A percentile compares a stretch with the other conserved stretches of the same genome.
Conservation (phyloP, 257 asterid genomes). For the Buddleja alternifolia region DNA sequence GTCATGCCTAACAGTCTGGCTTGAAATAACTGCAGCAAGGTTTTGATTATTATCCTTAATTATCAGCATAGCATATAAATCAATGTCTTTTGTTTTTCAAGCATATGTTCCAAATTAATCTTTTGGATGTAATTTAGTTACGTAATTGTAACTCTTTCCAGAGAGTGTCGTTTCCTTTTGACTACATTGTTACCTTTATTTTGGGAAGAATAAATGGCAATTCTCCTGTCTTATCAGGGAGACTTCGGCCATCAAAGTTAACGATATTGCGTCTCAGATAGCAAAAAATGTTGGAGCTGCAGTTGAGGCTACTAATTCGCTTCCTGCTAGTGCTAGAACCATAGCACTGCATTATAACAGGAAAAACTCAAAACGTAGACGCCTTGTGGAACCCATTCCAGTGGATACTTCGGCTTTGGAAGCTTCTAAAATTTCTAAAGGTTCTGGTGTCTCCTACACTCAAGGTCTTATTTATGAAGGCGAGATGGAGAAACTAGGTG, state of each 20-base stretch:
- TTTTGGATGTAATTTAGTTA: slow-evolving; percentile 13
- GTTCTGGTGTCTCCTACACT: slow-evolving; percentile 45
- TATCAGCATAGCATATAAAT: slow-evolving; percentile 22
- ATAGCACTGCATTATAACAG: slow-evolving; percentile 77
- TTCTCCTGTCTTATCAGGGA: slow-evolving; percentile 67
- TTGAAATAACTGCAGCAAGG: slow-evolving; percentile 99
- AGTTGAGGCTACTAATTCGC: slow-evolving; percentile 83
- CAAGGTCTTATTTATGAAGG: slow-evolving; percentile 54
- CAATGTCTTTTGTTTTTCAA: slow-evolving; percentile 23
- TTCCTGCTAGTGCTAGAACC: slow-evolving; percentile 73
- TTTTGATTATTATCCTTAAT: slow-evolving; percentile 35
- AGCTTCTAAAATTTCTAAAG: slow-evolving; percentile 51
- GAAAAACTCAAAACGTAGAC: slow-evolving; percentile 81
- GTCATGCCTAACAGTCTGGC: slow-evolving; percentile 94
- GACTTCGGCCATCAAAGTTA: slow-evolving; percentile 92
- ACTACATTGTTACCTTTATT: slow-evolving; percentile 19
- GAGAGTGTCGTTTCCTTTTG: slow-evolving; percentile 18
- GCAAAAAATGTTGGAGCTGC: slow-evolving; percentile 94
- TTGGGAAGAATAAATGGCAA: slow-evolving; percentile 28
- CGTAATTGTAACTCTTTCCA: slow-evolving; percentile 8
- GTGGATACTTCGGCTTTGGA: slow-evolving; percentile 42
- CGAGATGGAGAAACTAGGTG: slow-evolving; percentile 46
- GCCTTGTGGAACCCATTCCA: slow-evolving; percentile 66
- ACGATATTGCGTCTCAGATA: slow-evolving; percentile 86
- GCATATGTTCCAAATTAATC: slow-evolving; percentile 13